These are phyloP conservation scores for Claviceps africana DNA, from an alignment of 2,329 filamentous ascomycete species.

Conservation along the genomic window DNA sequence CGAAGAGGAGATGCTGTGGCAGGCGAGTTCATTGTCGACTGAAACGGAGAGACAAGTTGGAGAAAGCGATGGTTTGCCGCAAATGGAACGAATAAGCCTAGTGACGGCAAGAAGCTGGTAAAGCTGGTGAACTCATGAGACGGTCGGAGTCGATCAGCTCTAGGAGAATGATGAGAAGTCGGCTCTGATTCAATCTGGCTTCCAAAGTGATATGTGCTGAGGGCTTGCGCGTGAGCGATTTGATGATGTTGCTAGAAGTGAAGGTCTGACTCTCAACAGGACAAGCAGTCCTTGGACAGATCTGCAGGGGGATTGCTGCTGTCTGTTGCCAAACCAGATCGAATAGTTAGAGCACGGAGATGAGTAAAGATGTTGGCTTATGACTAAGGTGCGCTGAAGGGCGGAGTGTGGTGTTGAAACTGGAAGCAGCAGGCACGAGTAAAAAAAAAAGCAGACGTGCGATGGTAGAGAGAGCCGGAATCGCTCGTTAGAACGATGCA, in stretches of 20 bases:
- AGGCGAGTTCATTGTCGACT: constrained; percentile 4
- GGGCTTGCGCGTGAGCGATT: not conserved
- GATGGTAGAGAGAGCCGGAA: not conserved
- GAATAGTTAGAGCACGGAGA: not conserved
- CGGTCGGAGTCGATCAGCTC: not conserved
- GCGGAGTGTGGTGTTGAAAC: not conserved
- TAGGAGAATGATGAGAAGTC: not conserved
- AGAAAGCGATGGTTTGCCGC: constrained; percentile 7
- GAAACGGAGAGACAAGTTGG: constrained; percentile 1
- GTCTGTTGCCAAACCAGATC: not conserved
- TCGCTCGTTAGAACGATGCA: not conserved
- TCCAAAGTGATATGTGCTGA: not conserved
- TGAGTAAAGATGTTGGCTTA: not conserved
- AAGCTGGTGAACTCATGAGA: constrained; percentile 4
- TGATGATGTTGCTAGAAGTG: not conserved
- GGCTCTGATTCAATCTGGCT: not conserved
- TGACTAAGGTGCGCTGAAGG: not conserved
- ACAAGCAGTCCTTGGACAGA: not conserved
- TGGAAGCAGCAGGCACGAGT: not conserved
- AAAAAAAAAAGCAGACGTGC: not conserved
- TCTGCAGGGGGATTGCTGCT: not conserved
- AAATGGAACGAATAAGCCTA: constrained; percentile 3
- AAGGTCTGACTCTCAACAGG: not conserved
- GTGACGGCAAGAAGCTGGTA: constrained; percentile 1
- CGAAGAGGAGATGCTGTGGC: not conserved